Evolutionary conservation across 129 eudicot genomes (phyloP), one percentile per base, ranked within the genome.

Genomic region (Oenanthe sinensis): DNA sequence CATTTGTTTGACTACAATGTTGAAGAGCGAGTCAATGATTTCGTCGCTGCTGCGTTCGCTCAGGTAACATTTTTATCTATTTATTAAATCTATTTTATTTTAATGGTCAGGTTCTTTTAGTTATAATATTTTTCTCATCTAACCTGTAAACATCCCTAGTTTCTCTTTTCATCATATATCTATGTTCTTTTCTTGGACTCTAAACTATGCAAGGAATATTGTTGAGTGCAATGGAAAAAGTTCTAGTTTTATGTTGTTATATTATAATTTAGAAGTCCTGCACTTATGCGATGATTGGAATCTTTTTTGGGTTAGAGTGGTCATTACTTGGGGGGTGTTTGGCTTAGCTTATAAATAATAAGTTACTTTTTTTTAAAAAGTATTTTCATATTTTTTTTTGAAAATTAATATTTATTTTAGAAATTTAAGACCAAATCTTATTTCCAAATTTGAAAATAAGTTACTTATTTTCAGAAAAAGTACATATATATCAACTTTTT

Each of bases 1-100:
- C 87, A 90, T 71, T 90, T 94, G 50, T 94, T 91, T 81, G 98
- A 91, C 84, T 91, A 90, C 83, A 91, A 94, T 83, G 97, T 94
- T 81, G 83, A 91, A 87, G 93, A 91, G 77, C 87, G 97, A 83
- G 98, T 94, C 52, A 78, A 88, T 79, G 97, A 91, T 87, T 94
- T 94, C 83, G 97, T 94, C 37, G 92, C 90, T 72, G 98, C 98
- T 84, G 97, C 98, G 48, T 47, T 91, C 65, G 89, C 89, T 46
- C 98, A 94, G 90, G 98, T 93, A 78, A 76, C 26, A 46, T 10
- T 77, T 78, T 33, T 28, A 10, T 19, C 0, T 6, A 55, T 58
- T 58, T n/a, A 8, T 19, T 52, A 7, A 50, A 22, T 55, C 20
- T 55, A 55, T 36, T 12, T n/a, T 43, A 4, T 44, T 26, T 45